A percentile compares a stretch with the other conserved stretches of the same genome.
Evolutionary conservation across 1,284 basidiomycete genomes (phyloP).

Genomic region (Filobasidium uniguttulatum): DNA sequence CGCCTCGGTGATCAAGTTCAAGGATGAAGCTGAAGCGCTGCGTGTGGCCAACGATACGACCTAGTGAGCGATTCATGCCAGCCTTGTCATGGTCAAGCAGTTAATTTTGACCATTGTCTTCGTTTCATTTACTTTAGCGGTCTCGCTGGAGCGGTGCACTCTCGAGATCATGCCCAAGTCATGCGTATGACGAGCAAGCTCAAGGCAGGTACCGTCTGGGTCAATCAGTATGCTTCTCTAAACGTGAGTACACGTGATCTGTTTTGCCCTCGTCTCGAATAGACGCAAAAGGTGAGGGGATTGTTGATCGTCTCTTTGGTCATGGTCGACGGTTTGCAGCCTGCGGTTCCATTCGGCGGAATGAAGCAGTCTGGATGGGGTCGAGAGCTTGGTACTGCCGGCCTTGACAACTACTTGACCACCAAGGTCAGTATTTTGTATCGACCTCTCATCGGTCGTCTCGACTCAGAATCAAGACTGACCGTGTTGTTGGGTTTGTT

Average conservation of each 20-base stretch:
- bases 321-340: no score
- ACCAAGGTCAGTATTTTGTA: neutral
- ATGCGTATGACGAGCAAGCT: slow-evolving; percentile 63
- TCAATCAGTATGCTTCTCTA: slow-evolving; percentile 14
- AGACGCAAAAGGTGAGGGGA: slow-evolving; percentile 69
- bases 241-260: neutral
- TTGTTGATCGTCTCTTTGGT: no score
- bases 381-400: slow-evolving; percentile 75
- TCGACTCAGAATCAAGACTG: neutral
- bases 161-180: slow-evolving; percentile 66
- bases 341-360: slow-evolving; percentile 82
- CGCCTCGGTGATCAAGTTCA: slow-evolving; percentile 59
- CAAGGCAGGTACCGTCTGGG: slow-evolving; percentile 47
- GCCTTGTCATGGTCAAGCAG: no score
- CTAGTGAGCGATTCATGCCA: no score
- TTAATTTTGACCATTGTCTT: no score
- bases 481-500: neutral
- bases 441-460: neutral
- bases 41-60: slow-evolving; percentile 60
- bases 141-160: slow-evolving; percentile 67
- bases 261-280: slow-evolving; percentile 39
- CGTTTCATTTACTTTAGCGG: slow-evolving; percentile 46
- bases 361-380: slow-evolving; percentile 70
- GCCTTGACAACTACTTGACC: slow-evolving; percentile 59
- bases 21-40: slow-evolving; percentile 47